These are phyloP conservation scores for Arctium lappa DNA, from an alignment of 129 eudicot genomes.

Conservation along the genomic window DNA sequence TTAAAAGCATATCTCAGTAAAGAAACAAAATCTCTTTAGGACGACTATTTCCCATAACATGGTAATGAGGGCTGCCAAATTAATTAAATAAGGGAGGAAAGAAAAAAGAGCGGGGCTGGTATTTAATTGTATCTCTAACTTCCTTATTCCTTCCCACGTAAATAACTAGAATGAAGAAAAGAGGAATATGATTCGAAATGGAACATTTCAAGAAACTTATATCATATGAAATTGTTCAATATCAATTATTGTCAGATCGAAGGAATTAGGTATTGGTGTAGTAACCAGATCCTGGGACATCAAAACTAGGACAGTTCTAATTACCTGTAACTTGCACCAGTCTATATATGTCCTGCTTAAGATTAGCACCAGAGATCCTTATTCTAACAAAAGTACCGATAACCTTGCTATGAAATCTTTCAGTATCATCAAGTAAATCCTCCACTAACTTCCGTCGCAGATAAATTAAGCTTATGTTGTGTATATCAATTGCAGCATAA, in stretches of 20 bases:
- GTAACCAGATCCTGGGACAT: too few species aligned
- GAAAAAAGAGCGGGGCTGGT: neutral
- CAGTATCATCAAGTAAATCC: slow-evolving; percentile 79
- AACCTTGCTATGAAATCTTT: slow-evolving; percentile 61
- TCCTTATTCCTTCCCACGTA: neutral
- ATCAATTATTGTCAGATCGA: too few species aligned
- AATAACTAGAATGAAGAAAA: neutral
- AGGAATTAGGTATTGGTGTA: too few species aligned
- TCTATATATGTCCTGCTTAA: slow-evolving; percentile 79
- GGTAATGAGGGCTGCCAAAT: neutral
- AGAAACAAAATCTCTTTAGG: neutral
- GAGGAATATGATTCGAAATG: neutral
- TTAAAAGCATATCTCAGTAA: neutral
- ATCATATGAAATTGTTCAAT: too few species aligned
- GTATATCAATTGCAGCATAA: slow-evolving; percentile 91
- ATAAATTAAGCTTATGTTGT: slow-evolving; percentile 77
- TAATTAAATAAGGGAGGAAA: neutral
- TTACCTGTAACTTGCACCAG: slow-evolving; percentile 96
- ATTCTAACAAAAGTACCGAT: slow-evolving; percentile 87
- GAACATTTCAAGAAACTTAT: too few species aligned
- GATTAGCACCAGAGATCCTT: slow-evolving; percentile 64
- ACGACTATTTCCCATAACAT: neutral
- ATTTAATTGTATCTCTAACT: neutral
- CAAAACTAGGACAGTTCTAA: neutral
- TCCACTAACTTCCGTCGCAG: slow-evolving; percentile 79